A percentile compares a stretch with the other conserved stretches of the same genome.
phyloP scores from a whole-genome alignment of 441 rosid species.

The Biscutella laevigata region DNA sequence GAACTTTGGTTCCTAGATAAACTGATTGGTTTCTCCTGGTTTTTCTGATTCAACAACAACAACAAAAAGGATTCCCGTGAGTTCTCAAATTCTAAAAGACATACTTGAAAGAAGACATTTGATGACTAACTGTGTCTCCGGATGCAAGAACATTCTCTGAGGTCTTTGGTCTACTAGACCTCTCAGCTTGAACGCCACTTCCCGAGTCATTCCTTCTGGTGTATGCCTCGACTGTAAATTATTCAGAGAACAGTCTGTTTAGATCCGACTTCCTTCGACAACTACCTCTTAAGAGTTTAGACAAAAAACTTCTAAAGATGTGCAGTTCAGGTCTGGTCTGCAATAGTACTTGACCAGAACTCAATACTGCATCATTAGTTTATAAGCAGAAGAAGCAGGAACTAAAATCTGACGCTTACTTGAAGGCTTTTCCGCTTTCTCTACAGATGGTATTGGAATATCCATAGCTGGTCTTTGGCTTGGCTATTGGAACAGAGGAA shows the following conservation, averaged over 20 bases:
- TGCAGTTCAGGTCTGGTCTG: no score
- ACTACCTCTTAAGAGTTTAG: no score
- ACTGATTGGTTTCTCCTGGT: constrained; percentile 36
- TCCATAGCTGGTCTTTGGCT: constrained; percentile 41
- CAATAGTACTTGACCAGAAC: constrained; percentile 19
- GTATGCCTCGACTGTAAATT: constrained; percentile 36
- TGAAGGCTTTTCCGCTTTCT: constrained; percentile 60
- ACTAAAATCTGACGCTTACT: constrained; percentile 31
- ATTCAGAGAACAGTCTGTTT: not conserved
- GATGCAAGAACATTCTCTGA: constrained; percentile 44
- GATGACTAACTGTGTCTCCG: constrained; percentile 51
- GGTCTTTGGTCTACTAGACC: constrained; percentile 45
- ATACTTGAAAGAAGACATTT: no score
- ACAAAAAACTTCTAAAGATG: no score
- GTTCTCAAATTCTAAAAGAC: not conserved
- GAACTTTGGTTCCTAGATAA: constrained; percentile 42
- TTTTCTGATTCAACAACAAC: constrained; percentile 22
- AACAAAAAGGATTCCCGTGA: not conserved
- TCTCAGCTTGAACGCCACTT: constrained; percentile 40
- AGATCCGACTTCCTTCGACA: not conserved
- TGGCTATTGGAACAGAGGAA: constrained; percentile 34
- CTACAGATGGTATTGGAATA: constrained; percentile 41
- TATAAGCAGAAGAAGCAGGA: not conserved
- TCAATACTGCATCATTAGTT: constrained; percentile 28
- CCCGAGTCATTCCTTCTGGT: constrained; percentile 36